These are phyloP conservation scores for Arthromyces matolae DNA, from an alignment of 768 basidiomycete genomes.

Conservation along the genomic window DNA sequence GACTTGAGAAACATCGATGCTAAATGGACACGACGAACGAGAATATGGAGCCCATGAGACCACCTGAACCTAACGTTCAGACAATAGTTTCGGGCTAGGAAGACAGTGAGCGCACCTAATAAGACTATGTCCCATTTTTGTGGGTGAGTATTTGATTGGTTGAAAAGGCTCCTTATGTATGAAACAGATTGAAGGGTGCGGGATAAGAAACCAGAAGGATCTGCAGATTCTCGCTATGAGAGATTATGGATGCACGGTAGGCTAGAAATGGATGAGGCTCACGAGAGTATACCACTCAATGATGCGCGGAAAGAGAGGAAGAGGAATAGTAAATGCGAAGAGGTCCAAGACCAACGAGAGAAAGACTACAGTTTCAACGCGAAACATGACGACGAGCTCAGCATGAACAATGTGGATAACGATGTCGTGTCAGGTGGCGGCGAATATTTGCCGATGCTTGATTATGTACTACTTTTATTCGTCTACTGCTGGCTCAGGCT, in stretches of 20 bases:
- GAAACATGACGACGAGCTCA: constrained; percentile 51
- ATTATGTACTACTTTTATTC: not conserved
- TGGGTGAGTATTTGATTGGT: constrained; percentile 54
- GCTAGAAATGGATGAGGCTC: constrained; percentile 17
- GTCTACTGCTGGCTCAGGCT: constrained; percentile 10
- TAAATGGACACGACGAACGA: constrained; percentile 53
- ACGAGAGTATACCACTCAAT: constrained; percentile 89
- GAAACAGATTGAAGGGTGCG: constrained; percentile 68
- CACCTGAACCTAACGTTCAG: constrained; percentile 42
- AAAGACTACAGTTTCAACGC: constrained; percentile 82
- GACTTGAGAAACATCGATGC: constrained; percentile 26
- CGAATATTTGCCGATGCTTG: not conserved
- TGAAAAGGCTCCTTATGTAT: constrained; percentile 59
- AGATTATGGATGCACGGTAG: constrained; percentile 4
- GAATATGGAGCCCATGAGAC: constrained; percentile 91
- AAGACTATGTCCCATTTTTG: constrained; percentile 92
- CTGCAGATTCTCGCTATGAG: constrained; percentile 63
- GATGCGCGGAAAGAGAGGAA: constrained; percentile 97
- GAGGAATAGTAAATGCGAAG: constrained; percentile 86
- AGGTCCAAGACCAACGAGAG: constrained; percentile 88
- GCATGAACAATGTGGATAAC: not conserved
- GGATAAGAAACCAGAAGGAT: constrained; percentile 69
- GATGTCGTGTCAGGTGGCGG: not conserved
- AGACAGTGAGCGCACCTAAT: constrained; percentile 51
- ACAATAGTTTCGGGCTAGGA: not conserved